Evolutionary conservation across 306 rosid species (phyloP).

Genomic region (Dicorynia guianensis): DNA sequence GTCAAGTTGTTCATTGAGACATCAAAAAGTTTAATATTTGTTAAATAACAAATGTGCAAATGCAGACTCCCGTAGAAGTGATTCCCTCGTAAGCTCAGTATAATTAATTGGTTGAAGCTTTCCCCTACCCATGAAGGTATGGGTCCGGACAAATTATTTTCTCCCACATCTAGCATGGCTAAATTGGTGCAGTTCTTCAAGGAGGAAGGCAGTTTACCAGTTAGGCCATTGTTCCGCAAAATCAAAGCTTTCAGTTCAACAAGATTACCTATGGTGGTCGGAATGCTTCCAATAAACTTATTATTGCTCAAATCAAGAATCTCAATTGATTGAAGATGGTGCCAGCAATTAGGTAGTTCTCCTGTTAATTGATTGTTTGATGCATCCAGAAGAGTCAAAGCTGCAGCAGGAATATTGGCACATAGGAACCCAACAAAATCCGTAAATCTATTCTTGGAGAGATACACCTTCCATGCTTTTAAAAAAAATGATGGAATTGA

Average conservation of each 20-base stretch:
- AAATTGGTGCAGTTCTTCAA: neutral
- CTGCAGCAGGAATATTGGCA: no score
- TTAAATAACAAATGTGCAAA: constrained; percentile 1
- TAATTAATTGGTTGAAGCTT: neutral
- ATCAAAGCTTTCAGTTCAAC: neutral
- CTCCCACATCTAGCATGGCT: neutral
- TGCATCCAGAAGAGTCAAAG: no score
- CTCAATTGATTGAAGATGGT: neutral
- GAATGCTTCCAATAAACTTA: neutral
- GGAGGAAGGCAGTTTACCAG: constrained; percentile 4
- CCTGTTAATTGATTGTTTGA: no score
- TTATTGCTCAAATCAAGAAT: constrained; percentile 2
- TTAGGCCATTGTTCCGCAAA: neutral
- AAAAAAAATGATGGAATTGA: no score
- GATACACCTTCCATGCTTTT: no score
- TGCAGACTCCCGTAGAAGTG: neutral
- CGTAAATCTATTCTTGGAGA: no score
- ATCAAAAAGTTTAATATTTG: constrained; percentile 3
- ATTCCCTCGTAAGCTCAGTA: neutral
- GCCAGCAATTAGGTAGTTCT: no score
- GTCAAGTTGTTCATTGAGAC: neutral
- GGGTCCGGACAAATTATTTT: neutral
- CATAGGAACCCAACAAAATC: no score
- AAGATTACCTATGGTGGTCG: neutral
- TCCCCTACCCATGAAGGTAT: constrained; percentile 12